These are phyloP conservation scores for Xerocomellus chrysenteron DNA, from an alignment of 768 basidiomycete species.

Conservation along the genomic window DNA sequence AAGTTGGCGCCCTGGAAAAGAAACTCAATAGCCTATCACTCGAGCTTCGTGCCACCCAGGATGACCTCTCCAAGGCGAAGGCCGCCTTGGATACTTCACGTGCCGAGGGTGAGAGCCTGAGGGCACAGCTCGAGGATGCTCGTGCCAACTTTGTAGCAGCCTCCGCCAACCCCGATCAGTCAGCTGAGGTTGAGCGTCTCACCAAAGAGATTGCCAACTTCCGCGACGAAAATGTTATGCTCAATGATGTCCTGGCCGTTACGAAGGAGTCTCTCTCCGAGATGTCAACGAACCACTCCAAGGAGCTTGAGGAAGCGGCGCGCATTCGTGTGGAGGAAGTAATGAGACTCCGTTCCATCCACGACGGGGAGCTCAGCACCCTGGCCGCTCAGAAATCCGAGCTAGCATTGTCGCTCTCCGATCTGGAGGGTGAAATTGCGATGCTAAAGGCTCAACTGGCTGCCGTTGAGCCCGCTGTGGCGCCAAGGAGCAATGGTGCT, in stretches of 20 bases:
- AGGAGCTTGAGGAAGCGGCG: slow-evolving; percentile 76
- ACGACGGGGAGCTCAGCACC: slow-evolving; percentile 59
- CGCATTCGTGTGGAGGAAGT: slow-evolving; percentile 68
- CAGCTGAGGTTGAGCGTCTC: slow-evolving; percentile 54
- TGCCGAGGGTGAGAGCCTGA: slow-evolving; percentile 55
- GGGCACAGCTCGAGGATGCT: slow-evolving; percentile 64
- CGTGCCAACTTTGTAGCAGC: slow-evolving; percentile 44
- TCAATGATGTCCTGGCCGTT: slow-evolving; percentile 63
- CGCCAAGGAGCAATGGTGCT: slow-evolving; percentile 58
- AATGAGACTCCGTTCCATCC: slow-evolving; percentile 54
- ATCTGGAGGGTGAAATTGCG: slow-evolving; percentile 75
- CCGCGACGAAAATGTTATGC: slow-evolving; percentile 68
- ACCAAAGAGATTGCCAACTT: slow-evolving; percentile 55
- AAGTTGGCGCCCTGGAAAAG: slow-evolving; percentile 60
- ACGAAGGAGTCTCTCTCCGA: slow-evolving; percentile 71
- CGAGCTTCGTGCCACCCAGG: slow-evolving; percentile 81
- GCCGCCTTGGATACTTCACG: slow-evolving; percentile 49
- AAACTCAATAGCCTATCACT: slow-evolving; percentile 58
- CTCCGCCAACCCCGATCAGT: slow-evolving; percentile 47
- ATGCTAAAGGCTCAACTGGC: slow-evolving; percentile 56
- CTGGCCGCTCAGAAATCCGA: slow-evolving; percentile 63
- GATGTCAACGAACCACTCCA: slow-evolving; percentile 65
- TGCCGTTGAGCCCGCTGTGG: slow-evolving; percentile 43
- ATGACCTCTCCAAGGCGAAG: slow-evolving; percentile 80
- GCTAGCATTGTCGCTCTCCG: slow-evolving; percentile 60